Percentiles rank a stretch among this genome's conserved stretches.
These are phyloP conservation scores for Ophiostoma fasciatum DNA, from an alignment of 2,329 filamentous ascomycete species.

Conservation along the genomic window DNA sequence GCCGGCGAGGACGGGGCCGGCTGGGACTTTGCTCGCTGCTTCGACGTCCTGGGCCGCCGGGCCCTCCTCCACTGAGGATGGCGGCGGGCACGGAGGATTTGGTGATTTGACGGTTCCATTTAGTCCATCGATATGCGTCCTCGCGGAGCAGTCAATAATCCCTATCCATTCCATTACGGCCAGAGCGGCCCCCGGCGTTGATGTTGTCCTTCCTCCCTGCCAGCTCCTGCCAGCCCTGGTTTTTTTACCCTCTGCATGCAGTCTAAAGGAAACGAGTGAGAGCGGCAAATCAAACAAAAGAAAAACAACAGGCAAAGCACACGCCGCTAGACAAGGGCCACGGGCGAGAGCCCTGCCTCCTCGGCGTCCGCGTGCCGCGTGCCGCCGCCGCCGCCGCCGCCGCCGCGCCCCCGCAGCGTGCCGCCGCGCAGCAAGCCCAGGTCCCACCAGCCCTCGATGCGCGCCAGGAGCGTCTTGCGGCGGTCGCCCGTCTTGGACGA, in stretches of 20 bases:
- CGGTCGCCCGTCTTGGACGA: conserved; percentile 12
- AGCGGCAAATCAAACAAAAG: not conserved
- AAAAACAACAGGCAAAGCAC: not conserved
- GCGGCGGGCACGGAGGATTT: too few species aligned
- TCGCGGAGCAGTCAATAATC: too few species aligned
- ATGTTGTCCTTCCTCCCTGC: not conserved
- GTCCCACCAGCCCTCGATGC: conserved; percentile 41
- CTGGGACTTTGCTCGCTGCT: conserved; percentile 29
- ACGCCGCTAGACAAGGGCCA: conserved; percentile 1
- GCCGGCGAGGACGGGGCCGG: conserved; percentile 17
- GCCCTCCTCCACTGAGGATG: conserved; percentile 15
- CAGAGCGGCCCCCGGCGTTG: too few species aligned
- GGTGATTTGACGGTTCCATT: too few species aligned
- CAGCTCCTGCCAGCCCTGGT: too few species aligned
- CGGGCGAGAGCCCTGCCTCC: not conserved
- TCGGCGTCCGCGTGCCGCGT: not conserved
- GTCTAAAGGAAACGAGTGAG: not conserved
- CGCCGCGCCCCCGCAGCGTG: conserved; percentile 22
- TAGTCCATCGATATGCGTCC: too few species aligned
- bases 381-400: not conserved
- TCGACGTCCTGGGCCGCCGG: conserved; percentile 15
- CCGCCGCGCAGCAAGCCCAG: conserved; percentile 25
- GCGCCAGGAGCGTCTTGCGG: conserved; percentile 31
- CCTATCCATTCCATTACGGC: too few species aligned
- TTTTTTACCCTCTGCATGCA: too few species aligned